phyloP scores from a whole-genome alignment of 2,329 filamentous ascomycete species.

The Aspergillus glaucus region DNA sequence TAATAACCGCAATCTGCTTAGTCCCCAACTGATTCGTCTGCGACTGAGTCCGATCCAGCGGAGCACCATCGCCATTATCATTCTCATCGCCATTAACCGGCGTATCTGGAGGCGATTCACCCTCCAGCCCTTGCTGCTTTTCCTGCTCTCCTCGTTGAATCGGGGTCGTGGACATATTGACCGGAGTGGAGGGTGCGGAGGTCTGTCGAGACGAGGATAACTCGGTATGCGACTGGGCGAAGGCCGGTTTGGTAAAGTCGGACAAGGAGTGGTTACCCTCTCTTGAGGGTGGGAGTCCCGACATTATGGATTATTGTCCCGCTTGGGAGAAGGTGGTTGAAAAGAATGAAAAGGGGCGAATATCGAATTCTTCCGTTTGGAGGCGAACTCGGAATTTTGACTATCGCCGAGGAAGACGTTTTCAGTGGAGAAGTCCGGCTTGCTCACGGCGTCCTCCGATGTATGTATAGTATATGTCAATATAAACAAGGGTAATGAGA shows the following conservation, averaged over 20 bases:
- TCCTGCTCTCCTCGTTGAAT: neutral
- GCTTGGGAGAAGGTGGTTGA: neutral
- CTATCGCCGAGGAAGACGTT: neutral
- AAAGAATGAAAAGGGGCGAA: neutral
- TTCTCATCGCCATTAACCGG: conserved; percentile 6
- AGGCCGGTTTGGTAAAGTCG: neutral
- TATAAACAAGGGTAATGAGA: neutral
- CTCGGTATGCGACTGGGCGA: neutral
- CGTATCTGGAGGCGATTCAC: neutral
- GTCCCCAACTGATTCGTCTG: conserved; percentile 35
- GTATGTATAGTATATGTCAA: no score
- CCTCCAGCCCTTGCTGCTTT: neutral
- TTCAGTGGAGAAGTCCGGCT: no score
- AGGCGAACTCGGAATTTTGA: neutral
- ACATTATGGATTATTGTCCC: neutral
- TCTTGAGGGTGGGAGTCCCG: neutral
- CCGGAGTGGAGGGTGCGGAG: neutral
- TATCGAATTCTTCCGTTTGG: neutral
- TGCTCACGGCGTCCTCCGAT: no score
- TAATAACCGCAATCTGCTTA: conserved; percentile 36
- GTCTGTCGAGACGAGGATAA: neutral
- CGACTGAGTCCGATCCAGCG: conserved; percentile 29
- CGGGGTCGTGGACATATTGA: neutral
- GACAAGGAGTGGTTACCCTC: neutral
- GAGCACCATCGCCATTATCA: conserved; percentile 9